Evolutionary conservation across 805 yeast species (phyloP), one percentile per base, ranked within the genome.

Genomic region (Starmerella asiatica): DNA sequence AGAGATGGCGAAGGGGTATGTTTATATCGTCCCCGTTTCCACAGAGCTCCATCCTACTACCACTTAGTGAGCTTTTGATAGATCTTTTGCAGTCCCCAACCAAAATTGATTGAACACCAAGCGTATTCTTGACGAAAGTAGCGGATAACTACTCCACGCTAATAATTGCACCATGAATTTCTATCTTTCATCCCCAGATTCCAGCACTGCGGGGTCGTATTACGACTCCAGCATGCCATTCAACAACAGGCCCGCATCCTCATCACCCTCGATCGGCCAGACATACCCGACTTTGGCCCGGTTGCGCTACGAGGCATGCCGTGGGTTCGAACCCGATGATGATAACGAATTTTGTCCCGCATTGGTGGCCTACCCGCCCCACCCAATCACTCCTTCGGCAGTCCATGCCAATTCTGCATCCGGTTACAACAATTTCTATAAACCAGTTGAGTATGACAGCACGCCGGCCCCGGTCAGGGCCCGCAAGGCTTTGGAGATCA

Each of bases 301-400:
- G 37, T 28, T 42, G 39, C 45, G 56, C 12, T 44, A 43, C 20
- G 56, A 76, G 48, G 68, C 75, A 29, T 73, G 76, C 51, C 70
- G 79, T 49, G 76, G 83, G 29, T 77, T 79, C 56, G 85, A 77
- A 48, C 54, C 67, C 30, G 83, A 75, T 55, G 81, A 79, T 49
- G 88, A 79, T 56, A 54, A 69, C 37, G 86, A 76, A 59, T 80
- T 80, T 56, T 75, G 77, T 48, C 81, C 81, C 7, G 62, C 61
- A 2, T 46, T 60, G 29, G 41, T 47, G 18, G 36, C 40, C 9
- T 29, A 38, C 29, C 33, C 29, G 26, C 29, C 24, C 21, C 21
- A 16, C 21, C 32, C 6, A 7, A 18, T 15, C 17, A 11, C 36
- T 4, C 28, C 31, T 17, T 21, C 23, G 21, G n/a, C 26, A 7